Conservation (phyloP, 192 early-diverging fungal species). For the Gaertneriomyces sp. region DNA sequence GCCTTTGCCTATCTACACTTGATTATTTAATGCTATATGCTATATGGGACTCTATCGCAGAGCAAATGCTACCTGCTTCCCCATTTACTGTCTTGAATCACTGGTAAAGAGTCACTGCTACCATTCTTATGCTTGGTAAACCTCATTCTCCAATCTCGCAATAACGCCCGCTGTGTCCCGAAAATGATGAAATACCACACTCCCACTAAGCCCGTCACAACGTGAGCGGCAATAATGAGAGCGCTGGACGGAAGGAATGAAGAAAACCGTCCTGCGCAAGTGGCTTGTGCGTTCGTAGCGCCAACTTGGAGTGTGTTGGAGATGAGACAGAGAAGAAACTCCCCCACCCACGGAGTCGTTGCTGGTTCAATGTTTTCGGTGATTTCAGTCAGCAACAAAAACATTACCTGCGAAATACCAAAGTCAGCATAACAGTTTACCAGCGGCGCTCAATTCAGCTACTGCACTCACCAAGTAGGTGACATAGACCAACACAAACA, state of each 20-base stretch:
- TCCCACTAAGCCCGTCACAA: slow-evolving; percentile 10
- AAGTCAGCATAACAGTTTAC: slow-evolving; percentile 2
- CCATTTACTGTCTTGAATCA: too few species aligned
- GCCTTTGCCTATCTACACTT: too few species aligned
- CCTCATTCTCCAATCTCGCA: slow-evolving; percentile 14
- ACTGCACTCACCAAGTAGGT: slow-evolving; percentile 18
- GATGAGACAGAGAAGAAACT: too few species aligned
- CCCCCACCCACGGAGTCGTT: slow-evolving; percentile 2
- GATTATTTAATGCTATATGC: too few species aligned
- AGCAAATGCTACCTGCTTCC: too few species aligned
- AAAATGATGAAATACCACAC: slow-evolving; percentile 31
- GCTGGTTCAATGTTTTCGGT: neutral
- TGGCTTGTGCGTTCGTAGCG: neutral
- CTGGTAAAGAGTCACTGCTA: too few species aligned
- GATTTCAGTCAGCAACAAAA: neutral
- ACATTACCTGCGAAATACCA: neutral
- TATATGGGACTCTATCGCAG: too few species aligned
- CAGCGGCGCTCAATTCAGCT: neutral
- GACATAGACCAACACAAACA: slow-evolving; percentile 22
- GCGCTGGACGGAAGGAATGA: slow-evolving; percentile 10
- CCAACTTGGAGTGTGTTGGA: too few species aligned
- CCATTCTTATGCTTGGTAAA: neutral
- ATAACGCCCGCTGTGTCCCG: slow-evolving; percentile 18
- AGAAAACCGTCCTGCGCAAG: slow-evolving; percentile 1
- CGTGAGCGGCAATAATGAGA: slow-evolving; percentile 10